Conservation (phyloP, 352 stramenopile species). For the Sclerospora graminicola region DNA sequence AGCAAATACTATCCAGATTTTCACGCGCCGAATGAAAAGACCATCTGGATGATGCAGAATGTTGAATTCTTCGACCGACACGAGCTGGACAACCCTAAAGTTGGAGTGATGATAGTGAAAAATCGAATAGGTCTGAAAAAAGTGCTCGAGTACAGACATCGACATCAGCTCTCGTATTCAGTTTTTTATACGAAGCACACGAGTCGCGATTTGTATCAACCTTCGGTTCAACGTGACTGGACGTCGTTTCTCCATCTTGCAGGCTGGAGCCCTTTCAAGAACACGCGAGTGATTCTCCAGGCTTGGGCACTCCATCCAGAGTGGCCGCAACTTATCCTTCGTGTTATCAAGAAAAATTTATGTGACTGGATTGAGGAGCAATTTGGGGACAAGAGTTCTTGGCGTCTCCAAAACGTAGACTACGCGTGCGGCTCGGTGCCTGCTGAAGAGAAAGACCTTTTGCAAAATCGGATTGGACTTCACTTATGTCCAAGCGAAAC, state of each 20-base stretch:
- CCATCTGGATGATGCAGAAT: conserved; percentile 84
- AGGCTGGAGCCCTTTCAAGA: conserved; percentile 68
- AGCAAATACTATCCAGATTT: conserved; percentile 59
- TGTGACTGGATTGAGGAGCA: conserved; percentile 57
- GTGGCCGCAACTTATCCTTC: conserved; percentile 61
- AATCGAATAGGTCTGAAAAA: conserved; percentile 76
- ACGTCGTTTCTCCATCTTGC: conserved; percentile 63
- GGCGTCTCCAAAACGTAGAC: conserved; percentile 60
- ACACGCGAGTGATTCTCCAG: conserved; percentile 58
- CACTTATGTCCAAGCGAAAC: conserved; percentile 69
- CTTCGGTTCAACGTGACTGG: conserved; percentile 51
- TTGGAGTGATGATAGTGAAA: conserved; percentile 80
- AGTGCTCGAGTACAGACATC: conserved; percentile 68
- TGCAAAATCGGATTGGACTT: conserved; percentile 71
- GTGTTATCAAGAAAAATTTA: conserved; percentile 53
- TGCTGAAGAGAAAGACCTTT: conserved; percentile 38
- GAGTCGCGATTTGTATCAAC: conserved; percentile 56
- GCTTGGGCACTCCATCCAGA: conserved; percentile 61
- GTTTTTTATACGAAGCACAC: conserved; percentile 81
- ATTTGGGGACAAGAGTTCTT: conserved; percentile 33
- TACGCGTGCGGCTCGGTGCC: conserved; percentile 59
- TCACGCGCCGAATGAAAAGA: conserved; percentile 45
- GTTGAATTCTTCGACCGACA: conserved; percentile 78
- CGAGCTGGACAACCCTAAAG: conserved; percentile 49
- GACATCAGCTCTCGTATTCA: conserved; percentile 64